Percentiles rank a stretch among this genome's conserved stretches.
These are phyloP conservation scores for Orobanche coerulescens DNA, from an alignment of 257 asterid species.

Conservation along the genomic window DNA sequence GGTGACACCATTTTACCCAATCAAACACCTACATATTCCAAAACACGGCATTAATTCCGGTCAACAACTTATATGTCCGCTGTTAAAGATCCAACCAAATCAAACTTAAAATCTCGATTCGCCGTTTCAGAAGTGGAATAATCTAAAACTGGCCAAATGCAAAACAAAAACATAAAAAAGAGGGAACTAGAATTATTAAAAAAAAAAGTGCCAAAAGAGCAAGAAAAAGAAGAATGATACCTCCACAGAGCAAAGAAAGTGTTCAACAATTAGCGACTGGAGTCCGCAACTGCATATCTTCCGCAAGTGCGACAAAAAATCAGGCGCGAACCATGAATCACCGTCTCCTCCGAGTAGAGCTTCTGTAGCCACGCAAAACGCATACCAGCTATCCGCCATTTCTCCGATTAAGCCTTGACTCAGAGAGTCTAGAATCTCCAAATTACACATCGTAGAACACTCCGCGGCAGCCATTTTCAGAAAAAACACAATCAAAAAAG, in stretches of 20 bases:
- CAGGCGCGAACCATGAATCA: conserved; percentile 35
- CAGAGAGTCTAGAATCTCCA: conserved; percentile 50
- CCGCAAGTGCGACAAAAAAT: conserved; percentile 39
- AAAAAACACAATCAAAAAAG: not conserved
- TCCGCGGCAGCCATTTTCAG: conserved; percentile 42
- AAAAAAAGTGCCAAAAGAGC: not conserved
- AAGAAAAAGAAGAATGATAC: conserved; percentile 21
- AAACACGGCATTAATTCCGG: no score
- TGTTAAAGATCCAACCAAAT: no score
- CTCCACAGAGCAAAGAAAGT: conserved; percentile 65
- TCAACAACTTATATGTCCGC: no score
- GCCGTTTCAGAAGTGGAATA: not conserved
- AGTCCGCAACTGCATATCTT: conserved; percentile 54
- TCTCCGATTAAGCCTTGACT: conserved; percentile 35
- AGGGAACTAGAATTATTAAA: not conserved
- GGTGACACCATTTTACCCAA: no score
- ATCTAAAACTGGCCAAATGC: not conserved
- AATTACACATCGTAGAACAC: conserved; percentile 38
- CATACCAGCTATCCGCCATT: conserved; percentile 61
- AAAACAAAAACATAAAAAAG: not conserved
- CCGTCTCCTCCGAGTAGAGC: conserved; percentile 40
- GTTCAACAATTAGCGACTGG: conserved; percentile 53
- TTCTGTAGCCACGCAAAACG: conserved; percentile 50
- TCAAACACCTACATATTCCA: no score
- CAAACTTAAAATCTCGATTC: not conserved